Evolutionary conservation across 441 rosid species (phyloP).

Genomic region (Adansonia rubrostipa): DNA sequence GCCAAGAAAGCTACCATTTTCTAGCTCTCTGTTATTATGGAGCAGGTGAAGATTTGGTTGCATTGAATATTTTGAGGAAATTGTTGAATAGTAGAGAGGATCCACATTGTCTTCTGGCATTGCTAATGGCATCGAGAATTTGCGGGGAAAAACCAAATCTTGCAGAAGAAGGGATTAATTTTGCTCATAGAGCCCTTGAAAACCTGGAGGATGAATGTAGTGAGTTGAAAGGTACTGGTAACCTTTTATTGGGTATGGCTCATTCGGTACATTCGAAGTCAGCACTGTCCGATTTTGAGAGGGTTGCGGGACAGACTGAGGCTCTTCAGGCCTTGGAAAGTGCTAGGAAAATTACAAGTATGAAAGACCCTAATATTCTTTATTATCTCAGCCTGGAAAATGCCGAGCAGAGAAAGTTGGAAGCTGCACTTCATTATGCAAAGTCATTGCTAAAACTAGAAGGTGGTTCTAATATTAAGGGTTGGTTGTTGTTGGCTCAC

Average conservation of each 20-base stretch:
- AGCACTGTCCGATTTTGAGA: constrained; percentile 52
- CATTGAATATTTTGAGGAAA: constrained; percentile 71
- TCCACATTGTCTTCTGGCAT: constrained; percentile 53
- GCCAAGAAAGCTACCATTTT: constrained; percentile 55
- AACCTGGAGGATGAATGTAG: constrained; percentile 49
- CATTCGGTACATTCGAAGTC: constrained; percentile 59
- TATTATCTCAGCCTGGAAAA: constrained; percentile 68
- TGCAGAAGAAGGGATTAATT: constrained; percentile 69
- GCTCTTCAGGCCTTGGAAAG: constrained; percentile 66
- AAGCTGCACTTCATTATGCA: constrained; percentile 58
- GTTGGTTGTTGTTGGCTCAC: constrained; percentile 73
- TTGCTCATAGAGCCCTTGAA: constrained; percentile 59
- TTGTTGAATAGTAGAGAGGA: constrained; percentile 54
- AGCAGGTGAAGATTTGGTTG: constrained; percentile 70
- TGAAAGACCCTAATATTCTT: constrained; percentile 52
- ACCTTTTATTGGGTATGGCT: constrained; percentile 58
- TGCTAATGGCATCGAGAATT: constrained; percentile 76
- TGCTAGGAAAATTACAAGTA: constrained; percentile 50
- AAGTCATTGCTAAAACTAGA: constrained; percentile 57
- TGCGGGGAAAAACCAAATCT: constrained; percentile 52
- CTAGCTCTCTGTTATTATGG: constrained; percentile 73
- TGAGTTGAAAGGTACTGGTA: constrained; percentile 52
- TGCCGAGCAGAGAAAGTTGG: constrained; percentile 87
- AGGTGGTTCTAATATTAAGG: constrained; percentile 59
- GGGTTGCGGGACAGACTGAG: constrained; percentile 51